Percentiles rank a stretch among this genome's conserved stretches.
Conservation (phyloP, 257 asterid species). For the Solanum paucissectum region DNA sequence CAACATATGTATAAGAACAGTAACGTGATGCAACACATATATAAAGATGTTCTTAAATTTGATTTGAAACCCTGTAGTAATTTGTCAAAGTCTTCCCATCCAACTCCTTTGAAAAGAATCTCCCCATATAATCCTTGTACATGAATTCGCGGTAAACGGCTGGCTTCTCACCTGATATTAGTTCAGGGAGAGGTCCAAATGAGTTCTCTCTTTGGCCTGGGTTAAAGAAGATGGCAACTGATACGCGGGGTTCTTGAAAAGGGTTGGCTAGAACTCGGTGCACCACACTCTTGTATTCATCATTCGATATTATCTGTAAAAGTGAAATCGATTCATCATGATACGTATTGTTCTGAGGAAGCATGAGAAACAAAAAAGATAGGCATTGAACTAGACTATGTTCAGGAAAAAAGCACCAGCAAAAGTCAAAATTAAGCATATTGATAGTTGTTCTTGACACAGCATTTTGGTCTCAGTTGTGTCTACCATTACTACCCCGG, state of each 20-base stretch:
- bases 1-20: neutral
- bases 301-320: conserved; percentile 39
- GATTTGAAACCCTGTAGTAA: conserved; percentile 17
- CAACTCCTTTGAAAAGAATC: conserved; percentile 39
- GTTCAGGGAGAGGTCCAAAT: conserved; percentile 28
- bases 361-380: neutral
- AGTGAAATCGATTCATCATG: neutral
- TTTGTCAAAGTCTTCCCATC: conserved; percentile 33
- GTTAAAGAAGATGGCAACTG: conserved; percentile 28
- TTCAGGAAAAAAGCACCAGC: neutral
- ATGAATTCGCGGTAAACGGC: conserved; percentile 19
- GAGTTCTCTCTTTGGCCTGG: conserved; percentile 21
- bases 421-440: neutral
- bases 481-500: neutral
- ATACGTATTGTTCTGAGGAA: neutral
- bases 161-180: conserved; percentile 20
- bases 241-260: conserved; percentile 19
- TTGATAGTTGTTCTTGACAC: neutral
- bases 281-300: conserved; percentile 30
- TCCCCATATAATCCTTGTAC: conserved; percentile 12
- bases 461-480: neutral
- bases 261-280: conserved; percentile 35
- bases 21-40: neutral
- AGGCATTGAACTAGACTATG: neutral
- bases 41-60: neutral